Evolutionary conservation across 805 yeast species (phyloP).

Genomic region (Saccharomycopsis selenospora): DNA sequence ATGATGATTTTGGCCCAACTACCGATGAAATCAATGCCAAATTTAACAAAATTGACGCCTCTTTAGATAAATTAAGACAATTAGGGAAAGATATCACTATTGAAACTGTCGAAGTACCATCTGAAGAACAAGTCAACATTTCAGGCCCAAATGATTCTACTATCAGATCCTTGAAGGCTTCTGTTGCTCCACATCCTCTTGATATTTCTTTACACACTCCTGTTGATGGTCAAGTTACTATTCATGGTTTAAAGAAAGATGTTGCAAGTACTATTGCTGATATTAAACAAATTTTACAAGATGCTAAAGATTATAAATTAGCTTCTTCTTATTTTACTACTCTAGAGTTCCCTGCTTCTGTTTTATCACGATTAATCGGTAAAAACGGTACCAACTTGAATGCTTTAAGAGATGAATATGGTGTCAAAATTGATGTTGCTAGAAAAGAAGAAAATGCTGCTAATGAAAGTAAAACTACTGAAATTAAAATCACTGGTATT

Average conservation of each 20-base stretch:
- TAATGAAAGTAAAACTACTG: conserved; percentile 32
- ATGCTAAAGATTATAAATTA: conserved; percentile 44
- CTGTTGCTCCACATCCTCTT: conserved; percentile 26
- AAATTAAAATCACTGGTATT: conserved; percentile 64
- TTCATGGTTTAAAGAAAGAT: conserved; percentile 65
- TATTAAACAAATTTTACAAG: conserved; percentile 47
- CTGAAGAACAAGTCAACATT: conserved; percentile 50
- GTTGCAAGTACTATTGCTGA: conserved; percentile 49
- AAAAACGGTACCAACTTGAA: conserved; percentile 74
- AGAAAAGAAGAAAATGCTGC: conserved; percentile 39
- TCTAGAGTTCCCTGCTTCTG: conserved; percentile 56
- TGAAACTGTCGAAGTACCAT: conserved; percentile 43
- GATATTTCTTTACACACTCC: conserved; percentile 28
- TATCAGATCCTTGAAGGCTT: conserved; percentile 38
- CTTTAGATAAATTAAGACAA: conserved; percentile 52
- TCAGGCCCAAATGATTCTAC: conserved; percentile 58
- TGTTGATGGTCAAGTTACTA: conserved; percentile 40
- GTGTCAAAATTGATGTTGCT: conserved; percentile 68
- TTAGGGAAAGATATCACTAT: conserved; percentile 47
- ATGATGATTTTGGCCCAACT: conserved; percentile 70
- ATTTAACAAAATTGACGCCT: conserved; percentile 45
- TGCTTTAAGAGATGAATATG: conserved; percentile 62
- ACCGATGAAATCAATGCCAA: conserved; percentile 49
- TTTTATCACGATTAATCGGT: conserved; percentile 80
- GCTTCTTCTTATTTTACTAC: conserved; percentile 37